Evolutionary conservation across 805 yeast genomes (phyloP), one percentile per base, ranked within the genome.

Genomic region (Saccharomycopsis sp.): DNA sequence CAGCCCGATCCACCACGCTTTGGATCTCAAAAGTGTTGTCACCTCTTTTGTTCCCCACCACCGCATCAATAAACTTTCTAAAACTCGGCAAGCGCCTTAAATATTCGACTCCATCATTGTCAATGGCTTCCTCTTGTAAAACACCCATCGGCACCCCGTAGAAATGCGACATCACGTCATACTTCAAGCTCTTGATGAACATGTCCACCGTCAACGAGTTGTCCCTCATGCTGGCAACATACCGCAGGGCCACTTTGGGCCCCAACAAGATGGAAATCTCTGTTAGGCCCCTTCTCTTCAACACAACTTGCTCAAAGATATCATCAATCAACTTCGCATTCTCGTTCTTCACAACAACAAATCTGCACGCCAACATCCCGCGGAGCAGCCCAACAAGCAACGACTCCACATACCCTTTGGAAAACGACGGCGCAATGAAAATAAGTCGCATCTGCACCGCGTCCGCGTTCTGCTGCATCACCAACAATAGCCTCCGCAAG

Each of bases 151-250:
- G 48, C 18, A 20, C 13, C 30, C 36, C 26, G 35, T 16, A 45
- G 23, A 32, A 45, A 26, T 45, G 49, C 21, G 20, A 12, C 46
- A 45, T 42, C 4, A 42, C 17, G 5, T 36, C n/a, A 30, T 33
- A 42, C 15, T 37, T 38, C 12, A 45, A n/a, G 9, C 41, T n/a
- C 10, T 30, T 35, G 5, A 45, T 29, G 19, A 45, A 45, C 2
- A 37, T 15, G 4, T 30, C 13, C 12, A 30, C 29, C 6, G 42
- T 38, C 7, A 33, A 6, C 3, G 20, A 17, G 22, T 25, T 36
- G 25, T 39, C 15, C 8, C 23, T 23, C 7, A 33, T 27, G 4
- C 30, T 15, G 12, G 10, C 17, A 18, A 42, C 20, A 29, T 38
- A 23, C 16, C 41, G 20, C 10, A 26, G n/a, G 21, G 33, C 26